phyloP scores from a whole-genome alignment of 164 flowering plant genomes.

The Aristolochia californica region DNA sequence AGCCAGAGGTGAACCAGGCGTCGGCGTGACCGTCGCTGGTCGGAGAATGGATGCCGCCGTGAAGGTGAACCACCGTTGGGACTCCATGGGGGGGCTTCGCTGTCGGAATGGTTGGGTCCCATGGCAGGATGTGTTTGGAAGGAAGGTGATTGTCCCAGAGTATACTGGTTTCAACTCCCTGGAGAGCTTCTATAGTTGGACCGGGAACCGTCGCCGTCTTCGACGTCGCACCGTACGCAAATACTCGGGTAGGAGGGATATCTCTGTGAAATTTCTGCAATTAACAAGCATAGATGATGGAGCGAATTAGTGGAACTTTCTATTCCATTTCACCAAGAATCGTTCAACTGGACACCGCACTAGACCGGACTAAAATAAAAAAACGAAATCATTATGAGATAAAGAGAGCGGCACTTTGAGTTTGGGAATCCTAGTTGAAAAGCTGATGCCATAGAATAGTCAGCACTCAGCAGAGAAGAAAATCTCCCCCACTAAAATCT shows the following conservation, averaged over 20 bases:
- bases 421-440: not conserved
- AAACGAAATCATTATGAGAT: not conserved
- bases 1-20: constrained; percentile 47
- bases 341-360: too few relatives aligned
- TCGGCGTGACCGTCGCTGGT: constrained; percentile 35
- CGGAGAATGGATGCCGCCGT: constrained; percentile 43
- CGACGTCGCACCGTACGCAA: constrained; percentile 40
- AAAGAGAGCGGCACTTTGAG: not conserved
- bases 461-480: too few relatives aligned
- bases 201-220: constrained; percentile 42
- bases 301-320: not conserved
- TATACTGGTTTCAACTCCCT: constrained; percentile 27
- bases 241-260: constrained; percentile 39
- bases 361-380: too few relatives aligned
- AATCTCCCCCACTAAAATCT: too few relatives aligned
- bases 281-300: too few relatives aligned
- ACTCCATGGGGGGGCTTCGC: constrained; percentile 31
- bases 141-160: constrained; percentile 49
- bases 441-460: not conserved
- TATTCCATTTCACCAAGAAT: not conserved
- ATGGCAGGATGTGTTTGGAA: constrained; percentile 36
- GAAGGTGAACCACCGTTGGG: constrained; percentile 54
- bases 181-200: constrained; percentile 46
- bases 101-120: constrained; percentile 54
- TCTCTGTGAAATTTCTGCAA: constrained; percentile 77